Percentiles rank a stretch among this genome's conserved stretches.
phyloP scores from a whole-genome alignment of 352 stramenopile species.

The Globisporangium ultimum region DNA sequence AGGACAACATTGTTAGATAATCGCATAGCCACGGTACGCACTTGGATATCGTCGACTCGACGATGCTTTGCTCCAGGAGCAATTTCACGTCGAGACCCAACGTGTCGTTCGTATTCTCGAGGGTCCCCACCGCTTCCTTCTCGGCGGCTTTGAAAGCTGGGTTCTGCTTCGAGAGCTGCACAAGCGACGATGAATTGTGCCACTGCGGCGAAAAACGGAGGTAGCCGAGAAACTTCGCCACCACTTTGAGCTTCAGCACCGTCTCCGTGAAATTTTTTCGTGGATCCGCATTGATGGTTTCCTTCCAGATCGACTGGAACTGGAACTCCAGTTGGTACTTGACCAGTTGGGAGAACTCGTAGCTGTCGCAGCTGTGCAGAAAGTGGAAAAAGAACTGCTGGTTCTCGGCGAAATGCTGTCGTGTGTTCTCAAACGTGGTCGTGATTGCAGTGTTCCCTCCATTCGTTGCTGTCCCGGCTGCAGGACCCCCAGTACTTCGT shows the following conservation, averaged over 20 bases:
- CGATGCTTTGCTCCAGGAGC: constrained; percentile 42
- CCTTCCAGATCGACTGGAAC: constrained; percentile 30
- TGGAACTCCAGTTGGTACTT: constrained; percentile 49
- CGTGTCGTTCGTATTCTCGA: constrained; percentile 26
- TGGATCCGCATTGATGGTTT: constrained; percentile 21
- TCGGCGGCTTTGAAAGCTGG: constrained; percentile 46
- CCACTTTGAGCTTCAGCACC: constrained; percentile 53
- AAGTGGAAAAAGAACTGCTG: constrained; percentile 81
- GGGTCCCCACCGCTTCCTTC: constrained; percentile 42
- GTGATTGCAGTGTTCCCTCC: constrained; percentile 8
- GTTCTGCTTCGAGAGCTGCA: constrained; percentile 31
- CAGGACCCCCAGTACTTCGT: not conserved
- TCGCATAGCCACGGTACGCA: constrained; percentile 65
- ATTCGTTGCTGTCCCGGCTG: constrained; percentile 6
- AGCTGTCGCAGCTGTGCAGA: constrained; percentile 57
- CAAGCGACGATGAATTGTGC: constrained; percentile 39
- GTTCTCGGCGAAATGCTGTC: constrained; percentile 51
- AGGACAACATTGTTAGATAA: constrained; percentile 57
- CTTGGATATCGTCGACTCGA: constrained; percentile 37
- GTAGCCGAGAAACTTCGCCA: constrained; percentile 70
- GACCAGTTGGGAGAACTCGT: constrained; percentile 58
- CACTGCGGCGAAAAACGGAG: constrained; percentile 60
- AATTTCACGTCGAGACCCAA: constrained; percentile 41
- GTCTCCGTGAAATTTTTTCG: constrained; percentile 61
- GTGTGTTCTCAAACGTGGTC: constrained; percentile 29